Conservation (phyloP, 1,284 basidiomycete genomes). For the Apiotrichum siamense region DNA sequence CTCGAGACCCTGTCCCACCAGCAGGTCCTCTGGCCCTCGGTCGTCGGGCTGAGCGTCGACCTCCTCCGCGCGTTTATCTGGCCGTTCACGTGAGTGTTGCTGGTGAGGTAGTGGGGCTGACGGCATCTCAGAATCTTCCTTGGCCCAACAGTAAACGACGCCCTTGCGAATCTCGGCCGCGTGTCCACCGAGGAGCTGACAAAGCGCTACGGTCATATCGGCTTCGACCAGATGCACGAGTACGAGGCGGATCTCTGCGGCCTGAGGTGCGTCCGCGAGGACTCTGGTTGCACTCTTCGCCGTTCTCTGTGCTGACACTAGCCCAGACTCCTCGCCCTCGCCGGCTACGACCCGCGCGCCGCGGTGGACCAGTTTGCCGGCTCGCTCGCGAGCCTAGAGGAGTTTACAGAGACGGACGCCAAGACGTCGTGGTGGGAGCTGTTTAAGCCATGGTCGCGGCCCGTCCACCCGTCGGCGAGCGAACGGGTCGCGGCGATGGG, state of each 20-base stretch:
- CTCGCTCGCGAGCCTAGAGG: slow-evolving; percentile 34
- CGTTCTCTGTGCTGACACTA: background rate
- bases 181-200: slow-evolving; percentile 66
- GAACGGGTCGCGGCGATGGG: slow-evolving; percentile 57
- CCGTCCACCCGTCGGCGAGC: slow-evolving; percentile 59
- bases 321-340: slow-evolving; percentile 73
- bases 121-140: slow-evolving; percentile 62
- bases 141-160: slow-evolving; percentile 85
- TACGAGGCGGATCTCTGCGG: slow-evolving; percentile 86
- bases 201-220: slow-evolving; percentile 54
- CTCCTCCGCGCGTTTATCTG: slow-evolving; percentile 68
- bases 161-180: slow-evolving; percentile 70
- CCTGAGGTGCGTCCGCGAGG: slow-evolving; percentile 54
- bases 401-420: slow-evolving; percentile 21
- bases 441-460: slow-evolving; percentile 41
- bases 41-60: slow-evolving; percentile 69
- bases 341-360: slow-evolving; percentile 69
- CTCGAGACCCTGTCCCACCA: slow-evolving; percentile 77
- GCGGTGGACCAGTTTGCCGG: slow-evolving; percentile 33
- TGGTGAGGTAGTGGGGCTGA: too few species aligned
- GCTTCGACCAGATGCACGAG: slow-evolving; percentile 67
- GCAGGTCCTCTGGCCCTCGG: slow-evolving; percentile 71
- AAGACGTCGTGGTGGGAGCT: slow-evolving; percentile 9
- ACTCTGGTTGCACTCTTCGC: too few species aligned
- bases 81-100: slow-evolving; percentile 63